Evolutionary conservation across 176 grass and related monocot species (phyloP), one percentile per base, ranked within the genome.

Genomic region (Aegilops umbellulata): DNA sequence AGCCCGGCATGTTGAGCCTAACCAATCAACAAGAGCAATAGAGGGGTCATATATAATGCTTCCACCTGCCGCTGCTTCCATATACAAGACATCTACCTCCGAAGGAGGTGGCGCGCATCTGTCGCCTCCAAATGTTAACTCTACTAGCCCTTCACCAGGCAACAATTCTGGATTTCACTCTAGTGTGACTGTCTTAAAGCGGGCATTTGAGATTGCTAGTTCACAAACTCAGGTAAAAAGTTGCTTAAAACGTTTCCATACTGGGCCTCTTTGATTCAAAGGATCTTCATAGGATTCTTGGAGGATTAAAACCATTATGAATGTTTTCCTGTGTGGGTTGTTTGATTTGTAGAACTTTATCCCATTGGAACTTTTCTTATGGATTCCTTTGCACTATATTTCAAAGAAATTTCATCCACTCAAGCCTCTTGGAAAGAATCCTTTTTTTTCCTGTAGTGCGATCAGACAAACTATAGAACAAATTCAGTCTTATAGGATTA

Each of bases 31-130:
- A 74, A 92, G 89, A 88, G 86, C 84, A 3, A 99, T 99, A 10
- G 97, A 99, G 67, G 97, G 93, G 5, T 96, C 97, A 67, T 99
- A 92, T 90, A 95, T 99, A 87, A 85, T 99, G 80, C 86, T 99
- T 34, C 97, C 97, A 60, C 94, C 97, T 86, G 76, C 97, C 55
- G 90, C 92, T 66, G 90, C 94, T 82, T 96, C 97, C 42, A 94
- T 94, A 76, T 96, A 94, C 65, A 93, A 93, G 77, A 79, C 85
- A 67, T 81, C 79, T 17, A 29, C 61, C 29, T 84, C 91, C 69
- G 93, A 94, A 65, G 91, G 88, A 76, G 86, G 85, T 42, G 78
- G 90, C 26, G 82, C 78, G 3, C 84, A 96, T 76, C 39, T 74
- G 61, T 11, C 74, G 24, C 47, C 86, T 64, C 27, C 69, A 30